phyloP scores from a whole-genome alignment of 2,329 filamentous ascomycete species.

The Diaporthe sp. region DNA sequence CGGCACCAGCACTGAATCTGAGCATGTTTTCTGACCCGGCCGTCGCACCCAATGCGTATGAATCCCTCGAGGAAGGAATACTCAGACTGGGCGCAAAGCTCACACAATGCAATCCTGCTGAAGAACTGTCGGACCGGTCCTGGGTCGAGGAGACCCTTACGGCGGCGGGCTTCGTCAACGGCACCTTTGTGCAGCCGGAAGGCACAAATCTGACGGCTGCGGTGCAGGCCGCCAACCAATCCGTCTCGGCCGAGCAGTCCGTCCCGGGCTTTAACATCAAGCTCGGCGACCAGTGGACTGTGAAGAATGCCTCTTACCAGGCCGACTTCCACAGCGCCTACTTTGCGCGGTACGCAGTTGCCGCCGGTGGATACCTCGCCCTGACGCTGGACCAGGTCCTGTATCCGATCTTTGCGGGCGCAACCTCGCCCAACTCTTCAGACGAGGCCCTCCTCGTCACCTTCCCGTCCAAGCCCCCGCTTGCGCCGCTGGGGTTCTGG shows the following conservation, averaged over 20 bases:
- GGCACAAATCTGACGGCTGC: constrained; percentile 32
- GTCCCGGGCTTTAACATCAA: constrained; percentile 4
- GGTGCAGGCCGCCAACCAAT: constrained; percentile 25
- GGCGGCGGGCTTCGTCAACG: background rate
- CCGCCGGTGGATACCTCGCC: constrained; percentile 28
- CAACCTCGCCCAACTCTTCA: constrained; percentile 26
- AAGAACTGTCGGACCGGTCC: background rate
- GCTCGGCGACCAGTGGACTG: constrained; percentile 28
- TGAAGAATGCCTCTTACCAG: constrained; percentile 5
- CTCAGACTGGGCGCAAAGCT: constrained; percentile 27
- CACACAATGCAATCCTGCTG: constrained; percentile 18
- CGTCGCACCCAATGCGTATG: constrained; percentile 5
- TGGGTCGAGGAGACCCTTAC: constrained; percentile 16
- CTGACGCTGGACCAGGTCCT: constrained; percentile 33
- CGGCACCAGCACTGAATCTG: constrained; percentile 5
- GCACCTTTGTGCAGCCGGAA: constrained; percentile 19
- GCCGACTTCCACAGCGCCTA: constrained; percentile 28
- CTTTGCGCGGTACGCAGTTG: constrained; percentile 16
- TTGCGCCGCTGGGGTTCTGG: constrained; percentile 40
- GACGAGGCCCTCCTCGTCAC: background rate
- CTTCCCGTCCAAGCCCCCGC: background rate
- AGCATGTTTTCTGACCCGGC: constrained; percentile 29
- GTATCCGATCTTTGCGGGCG: constrained; percentile 25
- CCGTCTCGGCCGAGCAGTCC: background rate
- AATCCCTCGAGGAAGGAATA: constrained; percentile 26